Conservation (phyloP, 306 rosid species). For the Gynostemma pentaphyllum region DNA sequence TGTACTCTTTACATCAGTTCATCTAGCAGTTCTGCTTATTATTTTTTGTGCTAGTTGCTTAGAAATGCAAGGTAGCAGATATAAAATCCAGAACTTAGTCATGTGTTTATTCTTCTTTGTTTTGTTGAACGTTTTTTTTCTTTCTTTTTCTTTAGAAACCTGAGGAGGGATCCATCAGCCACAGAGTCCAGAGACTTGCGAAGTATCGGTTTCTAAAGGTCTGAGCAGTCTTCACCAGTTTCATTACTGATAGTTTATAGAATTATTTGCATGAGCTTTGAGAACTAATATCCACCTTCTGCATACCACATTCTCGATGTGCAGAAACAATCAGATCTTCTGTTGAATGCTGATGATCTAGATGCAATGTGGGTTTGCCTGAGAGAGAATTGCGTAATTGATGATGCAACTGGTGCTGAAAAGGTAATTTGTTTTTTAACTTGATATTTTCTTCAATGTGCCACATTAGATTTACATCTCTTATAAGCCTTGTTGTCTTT, state of each 20-base stretch:
- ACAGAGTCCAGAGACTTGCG: slow-evolving; percentile 89
- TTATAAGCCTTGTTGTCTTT: background rate
- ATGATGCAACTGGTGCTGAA: slow-evolving; percentile 97
- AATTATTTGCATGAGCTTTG: slow-evolving; percentile 8
- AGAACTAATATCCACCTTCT: background rate
- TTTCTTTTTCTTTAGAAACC: slow-evolving; percentile 61
- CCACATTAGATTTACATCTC: background rate
- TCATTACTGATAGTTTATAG: slow-evolving; percentile 8
- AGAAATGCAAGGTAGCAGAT: background rate
- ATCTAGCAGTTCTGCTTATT: background rate
- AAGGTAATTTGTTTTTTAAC: slow-evolving; percentile 39
- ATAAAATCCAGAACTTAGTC: background rate
- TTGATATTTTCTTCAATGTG: slow-evolving; percentile 11
- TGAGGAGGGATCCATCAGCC: slow-evolving; percentile 95
- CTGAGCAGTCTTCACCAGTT: background rate
- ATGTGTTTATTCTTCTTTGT: background rate
- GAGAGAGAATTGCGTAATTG: slow-evolving; percentile 95
- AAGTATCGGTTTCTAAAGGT: slow-evolving; percentile 87
- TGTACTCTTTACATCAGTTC: background rate
- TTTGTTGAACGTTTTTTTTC: slow-evolving; percentile 7
- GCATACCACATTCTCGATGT: background rate
- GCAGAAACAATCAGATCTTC: slow-evolving; percentile 97
- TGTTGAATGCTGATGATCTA: slow-evolving; percentile 94
- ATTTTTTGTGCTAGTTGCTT: background rate
- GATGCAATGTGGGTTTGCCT: slow-evolving; percentile 98